phyloP scores from a whole-genome alignment of 2,329 filamentous ascomycete genomes.

The Epichloe baconii region DNA sequence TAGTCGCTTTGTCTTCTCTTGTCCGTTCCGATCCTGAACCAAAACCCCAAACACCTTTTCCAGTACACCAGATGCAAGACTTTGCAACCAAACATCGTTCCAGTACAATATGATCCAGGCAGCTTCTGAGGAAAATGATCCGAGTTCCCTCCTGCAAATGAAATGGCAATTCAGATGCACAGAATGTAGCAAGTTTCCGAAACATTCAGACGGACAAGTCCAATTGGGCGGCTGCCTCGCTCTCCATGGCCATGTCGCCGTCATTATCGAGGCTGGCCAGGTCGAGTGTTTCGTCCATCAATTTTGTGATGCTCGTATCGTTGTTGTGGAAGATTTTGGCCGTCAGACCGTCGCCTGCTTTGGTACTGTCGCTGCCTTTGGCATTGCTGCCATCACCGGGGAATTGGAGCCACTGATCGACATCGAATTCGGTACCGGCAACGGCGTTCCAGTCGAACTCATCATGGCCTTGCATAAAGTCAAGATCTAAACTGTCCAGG shows the following conservation, averaged over 20 bases:
- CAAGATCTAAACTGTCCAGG: slow-evolving; percentile 28
- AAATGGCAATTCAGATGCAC: too few species aligned
- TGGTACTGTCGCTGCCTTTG: slow-evolving; percentile 18
- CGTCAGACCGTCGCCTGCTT: background rate
- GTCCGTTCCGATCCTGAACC: too few species aligned
- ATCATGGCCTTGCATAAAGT: slow-evolving; percentile 32
- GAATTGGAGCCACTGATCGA: slow-evolving; percentile 47
- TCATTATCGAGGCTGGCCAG: slow-evolving; percentile 17
- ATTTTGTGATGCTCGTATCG: slow-evolving; percentile 13
- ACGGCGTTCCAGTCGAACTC: slow-evolving; percentile 43
- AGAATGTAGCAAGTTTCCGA: too few species aligned
- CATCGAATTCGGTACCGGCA: slow-evolving; percentile 40
- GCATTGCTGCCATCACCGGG: slow-evolving; percentile 34
- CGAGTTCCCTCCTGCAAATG: background rate
- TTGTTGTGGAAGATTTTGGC: background rate
- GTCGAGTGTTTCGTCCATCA: slow-evolving; percentile 16
- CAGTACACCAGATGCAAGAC: too few species aligned
- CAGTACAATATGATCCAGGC: background rate
- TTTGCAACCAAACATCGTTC: too few species aligned
- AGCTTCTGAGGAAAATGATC: background rate
- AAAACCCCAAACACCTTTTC: too few species aligned
- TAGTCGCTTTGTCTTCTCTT: too few species aligned
- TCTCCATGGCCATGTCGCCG: slow-evolving; percentile 9
- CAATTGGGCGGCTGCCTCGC: slow-evolving; percentile 4
- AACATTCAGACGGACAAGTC: background rate